phyloP scores from a whole-genome alignment of 2,329 filamentous ascomycete species.

The Periconia digitata region DNA sequence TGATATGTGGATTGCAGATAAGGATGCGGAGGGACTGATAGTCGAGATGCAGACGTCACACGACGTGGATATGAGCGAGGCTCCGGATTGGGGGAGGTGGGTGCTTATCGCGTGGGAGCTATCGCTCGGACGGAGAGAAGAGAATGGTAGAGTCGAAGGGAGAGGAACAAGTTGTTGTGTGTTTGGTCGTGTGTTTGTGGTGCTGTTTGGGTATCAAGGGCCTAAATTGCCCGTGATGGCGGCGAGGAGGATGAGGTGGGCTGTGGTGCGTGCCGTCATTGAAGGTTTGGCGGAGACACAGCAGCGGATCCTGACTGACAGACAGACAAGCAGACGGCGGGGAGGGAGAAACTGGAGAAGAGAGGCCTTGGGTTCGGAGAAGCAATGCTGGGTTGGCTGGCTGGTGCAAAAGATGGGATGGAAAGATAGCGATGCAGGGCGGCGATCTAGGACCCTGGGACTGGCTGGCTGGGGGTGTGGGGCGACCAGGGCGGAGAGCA shows the following conservation, averaged over 20 bases:
- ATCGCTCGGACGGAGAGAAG: constrained; percentile 22
- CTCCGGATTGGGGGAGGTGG: constrained; percentile 30
- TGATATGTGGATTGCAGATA: constrained; percentile 23
- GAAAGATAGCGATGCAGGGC: constrained; percentile 3
- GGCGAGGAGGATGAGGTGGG: constrained; percentile 46
- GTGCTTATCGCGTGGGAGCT: constrained; percentile 45
- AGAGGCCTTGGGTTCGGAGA: constrained; percentile 8
- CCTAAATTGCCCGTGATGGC: constrained; percentile 43
- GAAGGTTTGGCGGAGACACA: constrained; percentile 26
- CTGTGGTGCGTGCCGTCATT: constrained; percentile 47
- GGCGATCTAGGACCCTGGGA: constrained; percentile 25
- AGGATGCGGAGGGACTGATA: constrained; percentile 22
- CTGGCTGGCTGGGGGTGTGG: constrained; percentile 8
- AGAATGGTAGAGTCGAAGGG: constrained; percentile 9
- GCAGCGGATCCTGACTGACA: constrained; percentile 6
- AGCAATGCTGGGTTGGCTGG: not conserved
- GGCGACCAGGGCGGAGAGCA: constrained; percentile 23
- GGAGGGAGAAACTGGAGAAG: constrained; percentile 12
- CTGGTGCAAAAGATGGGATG: not conserved
- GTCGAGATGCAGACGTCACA: constrained; percentile 21
- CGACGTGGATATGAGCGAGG: constrained; percentile 23
- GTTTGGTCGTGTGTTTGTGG: not conserved
- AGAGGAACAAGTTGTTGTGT: constrained; percentile 4
- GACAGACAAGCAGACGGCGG: too few relatives aligned
- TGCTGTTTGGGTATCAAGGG: constrained; percentile 19